Evolutionary conservation across 176 grass and related monocot species (phyloP), one percentile per base, ranked within the genome.

Genomic region (Raddia guianensis): DNA sequence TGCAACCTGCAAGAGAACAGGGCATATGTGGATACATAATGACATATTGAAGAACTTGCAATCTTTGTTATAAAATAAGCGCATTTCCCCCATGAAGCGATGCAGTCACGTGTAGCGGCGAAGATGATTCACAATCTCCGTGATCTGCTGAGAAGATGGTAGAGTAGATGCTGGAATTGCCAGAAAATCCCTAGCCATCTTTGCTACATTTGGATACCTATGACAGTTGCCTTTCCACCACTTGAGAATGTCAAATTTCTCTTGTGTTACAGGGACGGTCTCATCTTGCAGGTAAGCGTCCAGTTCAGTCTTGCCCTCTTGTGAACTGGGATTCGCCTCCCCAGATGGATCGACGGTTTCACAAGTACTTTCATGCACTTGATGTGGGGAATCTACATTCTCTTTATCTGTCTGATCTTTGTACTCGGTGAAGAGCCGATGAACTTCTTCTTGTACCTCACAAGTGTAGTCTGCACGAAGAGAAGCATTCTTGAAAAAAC

Each of bases 211-310:
- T 3, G 62, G 33, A 12, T 65, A 65, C 33, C 62, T 65, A 33
- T 65, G 62, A 40, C 62, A 37, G 62, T 65, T 42, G 32, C 19
- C 62, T 12, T 65, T 65, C 62, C 62, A 65, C 62, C 62, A 40
- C 34, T 65, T 65, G 33, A 65, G 34, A 65, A 65, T 65, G 13
- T 65, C 62, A 2, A 40, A 13, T 2, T 65, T 40, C 27, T 65
- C 62, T 65, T 40, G 4, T 12, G 35, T 3, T 27, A 62, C 11
- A 33, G 58, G 58, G 9, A 62, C 34, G 2, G 34, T 65, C 34
- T 65, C 19, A 0, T 65, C 62, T 65, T 1, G 9, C 10, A 65
- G 62, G 62, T 65, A 65, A 7, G 12, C 12, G 12, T 65, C 33
- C 5, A 65, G 62, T 65, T 65, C 62, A 5, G 62, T 64, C 33